phyloP scores from a whole-genome alignment of 805 yeast genomes.

The Lipomyces kockii region DNA sequence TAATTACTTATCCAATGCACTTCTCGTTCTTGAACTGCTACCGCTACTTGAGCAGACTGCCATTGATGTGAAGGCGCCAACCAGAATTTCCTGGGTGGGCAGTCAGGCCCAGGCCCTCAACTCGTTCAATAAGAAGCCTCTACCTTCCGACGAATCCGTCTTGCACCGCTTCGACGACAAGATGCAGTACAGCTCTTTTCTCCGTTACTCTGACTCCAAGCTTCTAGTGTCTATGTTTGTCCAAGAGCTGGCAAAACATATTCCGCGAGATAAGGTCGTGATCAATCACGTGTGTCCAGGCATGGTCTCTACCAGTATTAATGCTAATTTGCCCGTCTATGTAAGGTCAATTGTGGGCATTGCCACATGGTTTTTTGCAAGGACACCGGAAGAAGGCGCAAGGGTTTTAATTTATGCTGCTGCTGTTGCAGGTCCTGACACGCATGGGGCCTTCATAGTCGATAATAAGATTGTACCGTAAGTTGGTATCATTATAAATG shows the following conservation, averaged over 20 bases:
- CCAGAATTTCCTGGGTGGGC: slow-evolving; percentile 11
- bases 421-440: slow-evolving; percentile 11
- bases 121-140: slow-evolving; percentile 2
- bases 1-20: slow-evolving; percentile 7
- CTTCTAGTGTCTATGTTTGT: slow-evolving; percentile 11
- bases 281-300: slow-evolving; percentile 10
- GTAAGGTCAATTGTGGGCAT: neutral
- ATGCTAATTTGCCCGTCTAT: neutral
- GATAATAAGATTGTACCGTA: slow-evolving; percentile 9
- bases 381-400: slow-evolving; percentile 11
- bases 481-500: neutral
- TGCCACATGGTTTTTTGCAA: neutral
- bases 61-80: neutral
- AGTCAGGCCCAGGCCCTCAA: neutral
- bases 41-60: slow-evolving; percentile 11
- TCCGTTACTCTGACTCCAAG: slow-evolving; percentile 3
- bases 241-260: slow-evolving; percentile 6
- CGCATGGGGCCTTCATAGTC: slow-evolving; percentile 11
- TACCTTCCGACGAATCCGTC: slow-evolving; percentile 1
- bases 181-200: slow-evolving; percentile 1
- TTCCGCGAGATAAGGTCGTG: slow-evolving; percentile 4
- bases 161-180: slow-evolving; percentile 11
- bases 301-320: neutral
- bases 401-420: slow-evolving; percentile 9
- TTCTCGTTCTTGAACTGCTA: slow-evolving; percentile 3